phyloP scores from a whole-genome alignment of 2,329 filamentous ascomycete species.

The Cercospora canescens region DNA sequence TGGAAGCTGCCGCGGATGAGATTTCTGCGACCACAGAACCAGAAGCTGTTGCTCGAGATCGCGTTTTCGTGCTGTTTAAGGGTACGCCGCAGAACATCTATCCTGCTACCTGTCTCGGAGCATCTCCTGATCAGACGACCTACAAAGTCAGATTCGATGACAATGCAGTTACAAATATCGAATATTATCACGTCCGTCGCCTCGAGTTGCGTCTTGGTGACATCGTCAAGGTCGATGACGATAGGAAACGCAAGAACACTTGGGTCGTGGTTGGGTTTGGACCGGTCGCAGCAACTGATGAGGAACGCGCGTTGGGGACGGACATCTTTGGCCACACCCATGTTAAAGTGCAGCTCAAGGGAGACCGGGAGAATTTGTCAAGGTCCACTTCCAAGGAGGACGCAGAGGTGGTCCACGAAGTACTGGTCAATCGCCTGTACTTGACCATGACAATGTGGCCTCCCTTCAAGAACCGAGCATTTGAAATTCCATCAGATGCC shows the following conservation, averaged over 20 bases:
- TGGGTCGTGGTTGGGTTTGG: conserved; percentile 49
- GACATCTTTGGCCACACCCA: conserved; percentile 45
- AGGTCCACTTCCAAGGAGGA: conserved; percentile 6
- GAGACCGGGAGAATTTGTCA: conserved; percentile 39
- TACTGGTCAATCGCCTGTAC: conserved; percentile 46
- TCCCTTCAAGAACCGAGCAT: conserved; percentile 42
- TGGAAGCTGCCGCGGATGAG: background rate
- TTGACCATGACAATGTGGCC: conserved; percentile 46
- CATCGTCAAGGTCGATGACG: conserved; percentile 48
- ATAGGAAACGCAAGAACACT: conserved; percentile 45
- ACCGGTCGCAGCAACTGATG: conserved; percentile 29
- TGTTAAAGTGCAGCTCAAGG: conserved; percentile 43
- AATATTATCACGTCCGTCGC: conserved; percentile 40
- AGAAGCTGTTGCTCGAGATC: conserved; percentile 41
- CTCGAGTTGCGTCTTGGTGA: conserved; percentile 49
- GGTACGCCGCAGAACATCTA: conserved; percentile 55
- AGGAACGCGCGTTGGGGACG: conserved; percentile 38
- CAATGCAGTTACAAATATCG: conserved; percentile 43
- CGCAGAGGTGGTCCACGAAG: conserved; percentile 36
- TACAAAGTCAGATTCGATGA: conserved; percentile 53
- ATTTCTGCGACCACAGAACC: background rate
- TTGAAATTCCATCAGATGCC: conserved; percentile 26
- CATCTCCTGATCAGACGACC: conserved; percentile 41
- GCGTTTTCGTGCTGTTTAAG: conserved; percentile 61
- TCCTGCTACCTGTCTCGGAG: conserved; percentile 59